A percentile compares a stretch with the other conserved stretches of the same genome.
phyloP scores from a whole-genome alignment of 148 eudicot genomes.

The Arbutus unedo region DNA sequence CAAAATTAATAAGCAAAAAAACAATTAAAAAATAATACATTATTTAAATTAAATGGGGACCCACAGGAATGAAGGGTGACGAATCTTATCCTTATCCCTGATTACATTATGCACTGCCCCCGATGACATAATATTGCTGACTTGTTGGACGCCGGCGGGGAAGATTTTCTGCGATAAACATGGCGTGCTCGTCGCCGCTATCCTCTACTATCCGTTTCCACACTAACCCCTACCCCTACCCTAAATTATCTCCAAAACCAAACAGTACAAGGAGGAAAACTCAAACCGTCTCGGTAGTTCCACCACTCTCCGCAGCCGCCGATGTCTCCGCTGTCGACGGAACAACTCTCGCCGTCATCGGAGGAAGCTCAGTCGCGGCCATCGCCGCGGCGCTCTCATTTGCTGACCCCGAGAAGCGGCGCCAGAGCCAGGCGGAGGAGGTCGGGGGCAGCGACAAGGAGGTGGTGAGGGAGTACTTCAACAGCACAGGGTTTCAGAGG shows the following conservation, averaged over 20 bases:
- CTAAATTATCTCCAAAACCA: background rate
- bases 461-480: slow-evolving; percentile 89
- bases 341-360: slow-evolving; percentile 62
- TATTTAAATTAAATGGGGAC: background rate
- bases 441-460: slow-evolving; percentile 97
- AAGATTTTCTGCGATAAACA: background rate
- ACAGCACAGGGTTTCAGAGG: slow-evolving; percentile 75
- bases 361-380: slow-evolving; percentile 62
- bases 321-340: slow-evolving; percentile 27
- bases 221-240: slow-evolving; percentile 16
- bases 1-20: too few relatives aligned
- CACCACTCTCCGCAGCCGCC: slow-evolving; percentile 39
- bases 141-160: slow-evolving; percentile 9
- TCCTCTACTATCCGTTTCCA: slow-evolving; percentile 26
- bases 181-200: slow-evolving; percentile 41
- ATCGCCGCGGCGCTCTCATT: slow-evolving; percentile 65
- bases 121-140: background rate
- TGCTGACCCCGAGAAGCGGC: slow-evolving; percentile 80
- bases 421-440: slow-evolving; percentile 83
- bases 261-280: slow-evolving; percentile 16
- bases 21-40: too few relatives aligned
- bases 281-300: slow-evolving; percentile 40
- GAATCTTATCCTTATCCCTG: slow-evolving; percentile 30
- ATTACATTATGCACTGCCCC: slow-evolving; percentile 21
- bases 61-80: slow-evolving; percentile 19